phyloP scores from a whole-genome alignment of 441 rosid species.

The Daphne laureola region DNA sequence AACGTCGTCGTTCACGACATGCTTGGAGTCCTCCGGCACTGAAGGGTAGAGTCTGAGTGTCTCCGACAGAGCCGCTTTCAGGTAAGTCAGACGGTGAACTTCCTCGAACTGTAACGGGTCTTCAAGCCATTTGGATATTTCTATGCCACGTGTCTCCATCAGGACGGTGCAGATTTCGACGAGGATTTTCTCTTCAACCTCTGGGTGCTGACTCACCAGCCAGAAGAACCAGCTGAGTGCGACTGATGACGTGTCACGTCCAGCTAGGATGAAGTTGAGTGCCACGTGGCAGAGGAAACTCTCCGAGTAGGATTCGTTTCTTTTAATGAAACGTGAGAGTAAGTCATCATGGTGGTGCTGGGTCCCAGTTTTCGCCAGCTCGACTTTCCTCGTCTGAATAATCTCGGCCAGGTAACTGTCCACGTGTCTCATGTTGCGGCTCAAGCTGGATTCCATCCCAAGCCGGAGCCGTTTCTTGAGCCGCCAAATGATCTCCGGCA shows the following conservation, averaged over 20 bases:
- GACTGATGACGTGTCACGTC: constrained; percentile 83
- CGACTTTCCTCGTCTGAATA: constrained; percentile 58
- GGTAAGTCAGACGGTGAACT: constrained; percentile 56
- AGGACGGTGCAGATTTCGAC: constrained; percentile 47
- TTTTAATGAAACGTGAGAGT: constrained; percentile 74
- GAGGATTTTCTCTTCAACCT: constrained; percentile 53
- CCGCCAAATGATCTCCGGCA: constrained; percentile 73
- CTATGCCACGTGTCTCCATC: constrained; percentile 48
- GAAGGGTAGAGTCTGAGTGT: constrained; percentile 75
- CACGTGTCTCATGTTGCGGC: constrained; percentile 45
- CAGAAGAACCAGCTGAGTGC: constrained; percentile 93
- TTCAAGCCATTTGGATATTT: constrained; percentile 36
- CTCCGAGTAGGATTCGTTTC: constrained; percentile 64
- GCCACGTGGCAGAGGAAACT: constrained; percentile 66
- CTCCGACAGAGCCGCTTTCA: constrained; percentile 76
- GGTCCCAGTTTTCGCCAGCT: constrained; percentile 27
- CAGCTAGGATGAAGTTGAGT: constrained; percentile 77
- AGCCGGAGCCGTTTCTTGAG: constrained; percentile 57
- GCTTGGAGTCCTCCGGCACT: constrained; percentile 80
- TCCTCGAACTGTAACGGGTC: constrained; percentile 68
- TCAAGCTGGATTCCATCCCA: constrained; percentile 57
- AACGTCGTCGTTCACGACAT: constrained; percentile 50
- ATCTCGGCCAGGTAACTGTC: constrained; percentile 49
- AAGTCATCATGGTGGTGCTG: constrained; percentile 59
- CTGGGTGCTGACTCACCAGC: constrained; percentile 42